A percentile compares a stretch with the other conserved stretches of the same genome.
Conservation (phyloP, 2,329 filamentous ascomycete species). For the Trichoderma guizhouense region DNA sequence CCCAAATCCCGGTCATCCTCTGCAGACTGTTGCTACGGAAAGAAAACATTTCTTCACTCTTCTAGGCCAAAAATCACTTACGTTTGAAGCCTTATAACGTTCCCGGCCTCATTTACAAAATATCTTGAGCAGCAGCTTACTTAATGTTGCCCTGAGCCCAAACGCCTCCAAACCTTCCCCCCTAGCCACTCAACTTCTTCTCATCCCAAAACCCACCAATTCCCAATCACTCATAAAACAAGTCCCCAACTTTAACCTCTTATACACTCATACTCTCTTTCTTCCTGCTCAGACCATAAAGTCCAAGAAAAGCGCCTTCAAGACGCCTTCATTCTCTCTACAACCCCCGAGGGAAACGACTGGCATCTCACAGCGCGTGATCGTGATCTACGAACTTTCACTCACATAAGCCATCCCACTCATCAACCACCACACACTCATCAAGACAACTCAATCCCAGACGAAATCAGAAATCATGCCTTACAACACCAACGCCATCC, state of each 20-base stretch:
- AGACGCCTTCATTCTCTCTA: not conserved
- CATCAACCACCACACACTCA: not conserved
- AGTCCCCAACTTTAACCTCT: not conserved
- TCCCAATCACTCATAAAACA: not conserved
- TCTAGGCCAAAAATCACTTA: not conserved
- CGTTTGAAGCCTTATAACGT: too few relatives aligned
- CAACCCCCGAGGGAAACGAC: not conserved
- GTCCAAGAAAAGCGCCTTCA: not conserved
- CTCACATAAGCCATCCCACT: not conserved
- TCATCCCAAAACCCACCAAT: not conserved
- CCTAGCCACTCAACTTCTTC: not conserved
- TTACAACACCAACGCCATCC: constrained; percentile 82
- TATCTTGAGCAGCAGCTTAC: not conserved
- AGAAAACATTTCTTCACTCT: not conserved
- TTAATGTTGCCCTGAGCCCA: not conserved
- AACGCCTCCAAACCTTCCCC: not conserved
- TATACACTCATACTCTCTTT: not conserved
- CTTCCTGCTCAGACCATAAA: too few relatives aligned
- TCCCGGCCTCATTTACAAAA: not conserved
- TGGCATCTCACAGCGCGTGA: not conserved
- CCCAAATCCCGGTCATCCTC: too few relatives aligned
- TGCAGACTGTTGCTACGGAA: not conserved
- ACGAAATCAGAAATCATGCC: constrained; percentile 58
- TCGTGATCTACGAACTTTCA: not conserved
- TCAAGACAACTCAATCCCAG: not conserved